Conservation (phyloP, 2,329 filamentous ascomycete species). For the Penicillium fuscoglaucum region DNA sequence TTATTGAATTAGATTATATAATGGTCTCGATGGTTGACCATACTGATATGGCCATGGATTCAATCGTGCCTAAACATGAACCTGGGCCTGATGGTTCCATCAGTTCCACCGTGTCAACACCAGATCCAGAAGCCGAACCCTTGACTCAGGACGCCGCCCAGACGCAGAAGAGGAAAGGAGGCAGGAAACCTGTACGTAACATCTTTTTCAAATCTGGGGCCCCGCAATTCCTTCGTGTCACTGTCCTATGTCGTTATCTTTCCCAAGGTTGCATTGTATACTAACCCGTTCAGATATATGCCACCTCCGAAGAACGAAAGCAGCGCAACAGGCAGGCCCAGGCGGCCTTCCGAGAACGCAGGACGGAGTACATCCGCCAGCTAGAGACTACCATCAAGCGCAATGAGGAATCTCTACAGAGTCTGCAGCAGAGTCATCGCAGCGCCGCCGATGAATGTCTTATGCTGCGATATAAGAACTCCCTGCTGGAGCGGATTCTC, state of each 20-base stretch:
- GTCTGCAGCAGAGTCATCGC: constrained; percentile 88
- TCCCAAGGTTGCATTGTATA: constrained; percentile 4
- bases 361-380: constrained; percentile 99
- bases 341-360: constrained; percentile 91
- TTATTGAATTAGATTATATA: constrained; percentile 4
- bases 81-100: constrained; percentile 42
- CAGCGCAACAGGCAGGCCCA: constrained; percentile 96
- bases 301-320: constrained; percentile 96
- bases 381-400: constrained; percentile 95
- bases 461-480: constrained; percentile 99
- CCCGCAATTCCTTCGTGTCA: constrained; percentile 29
- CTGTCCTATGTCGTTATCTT: constrained; percentile 4
- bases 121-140: constrained; percentile 45
- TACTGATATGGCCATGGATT: constrained; percentile 44
- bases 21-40: constrained; percentile 50
- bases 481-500: constrained; percentile 88
- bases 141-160: constrained; percentile 47
- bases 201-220: constrained; percentile 30
- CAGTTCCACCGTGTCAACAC: constrained; percentile 49
- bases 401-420: constrained; percentile 91
- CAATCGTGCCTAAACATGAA: constrained; percentile 17
- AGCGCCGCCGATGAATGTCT: constrained; percentile 94
- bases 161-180: constrained; percentile 89
- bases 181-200: constrained; percentile 84
- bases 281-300: constrained; percentile 73